Evolutionary conservation across 1,284 basidiomycete species (phyloP).

Genomic region (Ceratorhiza oryzae-sativae): DNA sequence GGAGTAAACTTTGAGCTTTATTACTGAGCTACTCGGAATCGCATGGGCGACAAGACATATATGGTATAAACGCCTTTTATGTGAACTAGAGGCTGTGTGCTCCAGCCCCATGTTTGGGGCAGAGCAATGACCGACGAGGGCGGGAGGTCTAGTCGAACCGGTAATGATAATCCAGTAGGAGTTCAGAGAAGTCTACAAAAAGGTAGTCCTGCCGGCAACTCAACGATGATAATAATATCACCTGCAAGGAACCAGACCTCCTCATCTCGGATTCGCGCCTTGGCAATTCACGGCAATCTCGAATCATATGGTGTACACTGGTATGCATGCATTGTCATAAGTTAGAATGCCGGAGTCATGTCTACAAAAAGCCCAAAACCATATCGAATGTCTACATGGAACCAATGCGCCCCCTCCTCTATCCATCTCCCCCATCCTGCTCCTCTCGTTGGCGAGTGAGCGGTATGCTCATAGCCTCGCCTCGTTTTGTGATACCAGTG

Average conservation of each 20-base stretch:
- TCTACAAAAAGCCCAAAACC: slow-evolving; percentile 38
- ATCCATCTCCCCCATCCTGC: too few species aligned
- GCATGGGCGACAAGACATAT: neutral
- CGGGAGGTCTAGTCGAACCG: neutral
- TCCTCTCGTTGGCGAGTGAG: slow-evolving; percentile 1
- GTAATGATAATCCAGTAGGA: slow-evolving; percentile 1
- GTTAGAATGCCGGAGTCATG: slow-evolving; percentile 37
- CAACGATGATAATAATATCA: slow-evolving; percentile 15
- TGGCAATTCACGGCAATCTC: slow-evolving; percentile 32
- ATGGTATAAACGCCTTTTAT: neutral
- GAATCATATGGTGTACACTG: slow-evolving; percentile 14
- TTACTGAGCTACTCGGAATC: neutral
- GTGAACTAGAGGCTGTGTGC: neutral
- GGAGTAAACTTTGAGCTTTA: neutral
- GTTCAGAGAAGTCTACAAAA: slow-evolving; percentile 1
- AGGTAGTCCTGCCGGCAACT: slow-evolving; percentile 17
- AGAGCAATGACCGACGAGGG: neutral
- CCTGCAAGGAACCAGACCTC: slow-evolving; percentile 20
- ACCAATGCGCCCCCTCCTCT: slow-evolving; percentile 16
- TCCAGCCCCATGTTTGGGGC: neutral
- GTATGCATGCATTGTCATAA: slow-evolving; percentile 37
- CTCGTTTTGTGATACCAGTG: slow-evolving; percentile 37
- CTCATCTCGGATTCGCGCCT: slow-evolving; percentile 31
- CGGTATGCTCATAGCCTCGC: slow-evolving; percentile 12
- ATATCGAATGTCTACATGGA: slow-evolving; percentile 34